A percentile compares a stretch with the other conserved stretches of the same genome.
Evolutionary conservation across 768 basidiomycete species (phyloP).

Genomic region (Phallus indusiatus): DNA sequence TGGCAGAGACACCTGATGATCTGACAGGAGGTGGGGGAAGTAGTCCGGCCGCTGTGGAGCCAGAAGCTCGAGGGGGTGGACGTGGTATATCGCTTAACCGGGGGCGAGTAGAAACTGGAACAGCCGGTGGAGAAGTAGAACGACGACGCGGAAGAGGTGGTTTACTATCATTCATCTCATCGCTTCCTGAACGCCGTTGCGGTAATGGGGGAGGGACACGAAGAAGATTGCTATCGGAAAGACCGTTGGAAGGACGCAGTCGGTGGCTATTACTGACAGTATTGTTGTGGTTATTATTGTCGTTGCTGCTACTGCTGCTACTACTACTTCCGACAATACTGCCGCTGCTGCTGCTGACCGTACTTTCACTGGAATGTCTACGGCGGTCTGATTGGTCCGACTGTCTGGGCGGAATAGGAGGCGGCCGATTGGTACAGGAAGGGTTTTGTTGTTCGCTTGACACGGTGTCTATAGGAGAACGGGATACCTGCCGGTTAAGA

Average conservation of each 20-base stretch:
- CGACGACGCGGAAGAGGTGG: slow-evolving; percentile 19
- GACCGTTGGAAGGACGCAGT: slow-evolving; percentile 12
- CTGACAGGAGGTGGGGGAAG: slow-evolving; percentile 71
- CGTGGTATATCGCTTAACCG: not conserved
- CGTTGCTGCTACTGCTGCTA: slow-evolving; percentile 11
- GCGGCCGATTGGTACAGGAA: slow-evolving; percentile 1
- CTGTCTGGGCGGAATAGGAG: slow-evolving; percentile 13
- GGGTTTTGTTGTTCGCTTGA: not conserved
- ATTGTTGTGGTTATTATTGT: no score
- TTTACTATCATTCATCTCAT: not conserved
- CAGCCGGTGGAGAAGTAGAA: slow-evolving; percentile 9
- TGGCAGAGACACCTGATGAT: slow-evolving; percentile 58
- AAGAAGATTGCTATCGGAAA: not conserved
- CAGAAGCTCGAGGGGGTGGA: slow-evolving; percentile 16
- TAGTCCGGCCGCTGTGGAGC: no score
- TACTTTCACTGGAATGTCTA: not conserved
- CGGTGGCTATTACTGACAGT: no score
- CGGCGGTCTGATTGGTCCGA: slow-evolving; percentile 4
- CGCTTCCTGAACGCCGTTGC: not conserved
- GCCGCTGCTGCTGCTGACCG: slow-evolving; percentile 8
- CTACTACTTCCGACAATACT: slow-evolving; percentile 25
- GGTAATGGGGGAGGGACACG: slow-evolving; percentile 19
- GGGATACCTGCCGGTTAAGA: not conserved
- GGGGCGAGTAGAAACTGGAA: not conserved
- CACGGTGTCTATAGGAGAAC: not conserved